Base-by-base conservation (phyloP, 2,329 filamentous ascomycete genomes). In the Botryotinia convoluta region DNA sequence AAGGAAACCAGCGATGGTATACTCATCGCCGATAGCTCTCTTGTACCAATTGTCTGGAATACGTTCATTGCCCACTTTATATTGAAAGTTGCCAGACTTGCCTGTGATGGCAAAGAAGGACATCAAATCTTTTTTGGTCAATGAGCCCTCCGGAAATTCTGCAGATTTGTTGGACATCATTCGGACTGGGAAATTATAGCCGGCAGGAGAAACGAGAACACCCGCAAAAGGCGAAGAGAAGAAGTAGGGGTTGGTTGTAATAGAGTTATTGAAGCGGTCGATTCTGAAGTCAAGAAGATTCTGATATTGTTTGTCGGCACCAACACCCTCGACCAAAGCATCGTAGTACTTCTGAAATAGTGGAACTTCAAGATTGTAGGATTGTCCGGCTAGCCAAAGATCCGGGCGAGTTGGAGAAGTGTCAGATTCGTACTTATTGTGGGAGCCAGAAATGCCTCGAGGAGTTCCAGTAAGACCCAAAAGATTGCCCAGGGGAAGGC, bases 401-500 rank as follows among this genome's bases (percentile, higher is more conserved):
- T 88, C 86, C 63, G 84, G 83, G 2, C 86, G 84, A 0, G 86
- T 87, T 69, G 82, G 81, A 64, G 85, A 87, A 0, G 84, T 84
- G 78, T 88, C 87, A 1, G 83, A 81, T 80, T 88, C 86, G 76
- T 87, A 84, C 71, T 84, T 83, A 77, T 87, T 87, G 78, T 88
- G 86, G 5, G 84, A 83, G 42, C 84, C 84, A 18, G 80, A 79
- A 6, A 88, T 81, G 5, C 86, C 85, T 26, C 81, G 83, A 0
- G 85, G 85, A 6, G 81, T 82, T 4, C 84, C 74, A 71, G 83
- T 18, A 61, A 73, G 29, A 37, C 51, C 62, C 20, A 70, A 42
- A 16, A 59, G 77, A 77, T 71, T 72, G 10, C 62, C 81, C 32
- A 82, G 77, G 9, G 70, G 51, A 61, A 60, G 51, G 12, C 12